Conservation (phyloP, 495 filamentous ascomycete species). For the Apiosordaria backusii region DNA sequence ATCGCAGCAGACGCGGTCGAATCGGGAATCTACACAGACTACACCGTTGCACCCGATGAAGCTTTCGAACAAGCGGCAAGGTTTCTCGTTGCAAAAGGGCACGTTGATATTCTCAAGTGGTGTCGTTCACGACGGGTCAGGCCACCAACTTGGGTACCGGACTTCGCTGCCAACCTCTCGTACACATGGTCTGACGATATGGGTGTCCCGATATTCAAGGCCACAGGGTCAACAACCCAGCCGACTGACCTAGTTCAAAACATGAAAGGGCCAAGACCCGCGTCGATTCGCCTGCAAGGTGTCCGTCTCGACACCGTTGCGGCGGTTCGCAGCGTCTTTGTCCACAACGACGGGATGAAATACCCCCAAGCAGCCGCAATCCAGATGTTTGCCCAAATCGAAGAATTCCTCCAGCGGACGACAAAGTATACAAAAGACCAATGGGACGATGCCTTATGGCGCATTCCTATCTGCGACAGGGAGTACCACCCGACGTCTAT, state of each 20-base stretch:
- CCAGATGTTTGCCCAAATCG: neutral
- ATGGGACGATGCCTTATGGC: neutral
- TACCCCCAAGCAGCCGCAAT: neutral
- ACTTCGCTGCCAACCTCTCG: neutral
- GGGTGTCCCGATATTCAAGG: neutral
- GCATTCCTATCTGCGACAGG: neutral
- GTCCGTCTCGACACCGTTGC: neutral
- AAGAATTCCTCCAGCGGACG: neutral
- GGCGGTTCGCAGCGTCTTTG: neutral
- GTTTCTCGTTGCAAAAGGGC: neutral
- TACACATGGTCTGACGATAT: neutral
- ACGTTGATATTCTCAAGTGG: neutral
- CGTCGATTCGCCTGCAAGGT: neutral
- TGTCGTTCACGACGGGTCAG: neutral
- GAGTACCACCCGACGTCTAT: neutral
- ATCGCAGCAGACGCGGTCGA: neutral
- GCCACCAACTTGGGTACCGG: neutral
- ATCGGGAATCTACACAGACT: neutral
- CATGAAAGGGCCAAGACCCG: neutral
- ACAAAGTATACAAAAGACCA: neutral
- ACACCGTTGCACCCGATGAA: neutral
- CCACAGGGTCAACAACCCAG: neutral
- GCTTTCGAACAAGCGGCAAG: neutral
- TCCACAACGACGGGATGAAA: neutral
- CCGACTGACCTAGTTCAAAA: neutral